Evolutionary conservation across 116 monocot genomes (phyloP).

Genomic region (Papilionanthe hybrid): DNA sequence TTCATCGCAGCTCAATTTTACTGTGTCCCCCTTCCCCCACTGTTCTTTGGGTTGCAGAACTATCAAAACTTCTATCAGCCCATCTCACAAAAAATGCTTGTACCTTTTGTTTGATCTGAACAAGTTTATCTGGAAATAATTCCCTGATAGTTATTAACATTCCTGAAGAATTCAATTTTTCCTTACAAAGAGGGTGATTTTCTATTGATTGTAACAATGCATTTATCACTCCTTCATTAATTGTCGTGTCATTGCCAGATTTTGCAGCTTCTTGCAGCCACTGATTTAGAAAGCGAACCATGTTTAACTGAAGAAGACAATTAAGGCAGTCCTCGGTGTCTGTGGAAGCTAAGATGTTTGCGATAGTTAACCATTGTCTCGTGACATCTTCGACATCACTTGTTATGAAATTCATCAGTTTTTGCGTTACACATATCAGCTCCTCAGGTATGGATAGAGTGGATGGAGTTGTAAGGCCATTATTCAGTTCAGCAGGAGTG

Average conservation of each 20-base stretch:
- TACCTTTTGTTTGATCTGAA: slow-evolving; percentile 32
- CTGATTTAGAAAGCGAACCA: slow-evolving; percentile 43
- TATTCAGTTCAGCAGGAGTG: slow-evolving; percentile 74
- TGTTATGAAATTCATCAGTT: slow-evolving; percentile 21
- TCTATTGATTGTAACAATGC: no score
- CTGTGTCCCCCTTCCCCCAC: no score
- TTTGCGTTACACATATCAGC: slow-evolving; percentile 42
- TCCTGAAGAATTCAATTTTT: slow-evolving; percentile 32
- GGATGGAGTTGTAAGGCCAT: slow-evolving; percentile 51
- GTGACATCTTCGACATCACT: slow-evolving; percentile 33
- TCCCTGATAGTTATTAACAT: slow-evolving; percentile 32
- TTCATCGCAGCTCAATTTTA: no score
- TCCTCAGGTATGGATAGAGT: slow-evolving; percentile 54
- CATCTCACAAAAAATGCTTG: slow-evolving; percentile 37
- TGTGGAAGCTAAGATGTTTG: slow-evolving; percentile 44
- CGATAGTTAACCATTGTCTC: slow-evolving; percentile 56
- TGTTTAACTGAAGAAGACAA: slow-evolving; percentile 66
- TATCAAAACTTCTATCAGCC: not conserved
- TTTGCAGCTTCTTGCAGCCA: slow-evolving; percentile 56
- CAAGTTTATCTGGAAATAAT: slow-evolving; percentile 18
- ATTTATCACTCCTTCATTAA: no score
- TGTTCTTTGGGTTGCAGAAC: no score
- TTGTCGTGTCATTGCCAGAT: not conserved
- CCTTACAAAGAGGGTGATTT: slow-evolving; percentile 23
- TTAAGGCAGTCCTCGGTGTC: slow-evolving; percentile 48